Evolutionary conservation across 768 basidiomycete genomes (phyloP), one percentile per base, ranked within the genome.

Genomic region (Amanita polypyramis): DNA sequence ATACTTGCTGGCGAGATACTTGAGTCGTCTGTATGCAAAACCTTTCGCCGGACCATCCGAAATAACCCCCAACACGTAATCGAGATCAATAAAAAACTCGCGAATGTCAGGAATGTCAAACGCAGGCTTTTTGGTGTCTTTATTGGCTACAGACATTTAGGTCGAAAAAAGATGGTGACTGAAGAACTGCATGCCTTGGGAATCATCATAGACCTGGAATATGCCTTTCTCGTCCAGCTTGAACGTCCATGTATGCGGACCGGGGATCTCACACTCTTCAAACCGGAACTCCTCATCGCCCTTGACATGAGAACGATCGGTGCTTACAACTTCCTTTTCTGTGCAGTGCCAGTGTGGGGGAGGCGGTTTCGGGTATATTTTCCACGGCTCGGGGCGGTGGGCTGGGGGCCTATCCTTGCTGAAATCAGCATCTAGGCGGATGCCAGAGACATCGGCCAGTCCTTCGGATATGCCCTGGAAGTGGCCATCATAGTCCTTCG

Each of bases 311-410:
- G 55, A 47, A 27, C 65, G 65, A 43, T 72, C 73, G 8, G 67
- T 54, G 50, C 70, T 76, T 29, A 75, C 67, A 6, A 66, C 67
- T 9, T 73, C 62, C 42, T 75, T 66, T 40, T 76, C 69, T 34
- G 69, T 75, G 82, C 87, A 93, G 58, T 91, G 90, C 96, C 96
- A 99, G 56, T 93, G 93, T 0, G 94, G 95, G 2, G 90, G 88
- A 0, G 96, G 96, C 4, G 96, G 94, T 9, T 71, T 75, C 0
- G 96, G 96, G 56, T 96, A 96, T 54, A 97, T 85, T 46, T 75
- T 77, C 96, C 96, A 99, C 3, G 77, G 68, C 32, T 75, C 56
- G 54, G 74, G 68, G 20, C 12, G 5, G 7, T 49, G 47, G 6
- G 47, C 12, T 12, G 65, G 59, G n/a, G 60, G 60, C 32, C 62